Base-by-base conservation (phyloP, 2,329 filamentous ascomycete species). In the Tothia fuscella region DNA sequence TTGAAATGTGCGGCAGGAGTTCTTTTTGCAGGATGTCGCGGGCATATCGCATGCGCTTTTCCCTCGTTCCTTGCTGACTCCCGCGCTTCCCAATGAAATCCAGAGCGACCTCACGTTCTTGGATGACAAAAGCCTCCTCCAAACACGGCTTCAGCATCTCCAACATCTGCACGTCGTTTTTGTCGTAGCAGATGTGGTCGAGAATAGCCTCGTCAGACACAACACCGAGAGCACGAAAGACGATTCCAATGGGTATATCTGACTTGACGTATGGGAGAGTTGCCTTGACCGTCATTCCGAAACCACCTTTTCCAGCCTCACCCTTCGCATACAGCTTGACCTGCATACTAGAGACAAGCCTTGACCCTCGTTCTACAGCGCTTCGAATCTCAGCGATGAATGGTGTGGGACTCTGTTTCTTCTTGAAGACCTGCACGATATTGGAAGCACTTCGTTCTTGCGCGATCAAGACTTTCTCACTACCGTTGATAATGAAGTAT, bases 401-500 rank as follows among this genome's bases (percentile, higher is more conserved):
- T 2, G 87, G 88, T 48, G 86, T 93, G 7, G 86, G 83, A 50
- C 85, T 89, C n/a, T 87, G 86, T 51, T 89, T 86, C 68, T 98
- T 98, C 66, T 93, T 89, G 76, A 98, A 98, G 21, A 98, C 89
- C 64, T 98, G 91, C 4, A 98, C 91, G 45, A 96, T 98, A 57
- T 98, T 98, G 56, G 89, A 91, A 30, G 91, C 91, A 58, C 88
- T 95, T 48, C 91, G 82, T 63, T 98, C 91, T 60, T 98, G 91
- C 1, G 91, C 91, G 54, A 98, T 98, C 51, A 98, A 67, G 17
- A 98, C 91, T 71, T 98, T 98, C 59, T 98, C 91, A 62, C 85
- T 93, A 32, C 91, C 91, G 65, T 98, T 98, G 71, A 98, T 98
- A 54, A 98, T 86, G 57, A 98, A 98, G 64, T 98, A 98, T 50